Percentiles rank a stretch among this genome's conserved stretches.
These are phyloP conservation scores for Kazachstania taianensis DNA, from an alignment of 805 yeast genomes.

Conservation along the genomic window DNA sequence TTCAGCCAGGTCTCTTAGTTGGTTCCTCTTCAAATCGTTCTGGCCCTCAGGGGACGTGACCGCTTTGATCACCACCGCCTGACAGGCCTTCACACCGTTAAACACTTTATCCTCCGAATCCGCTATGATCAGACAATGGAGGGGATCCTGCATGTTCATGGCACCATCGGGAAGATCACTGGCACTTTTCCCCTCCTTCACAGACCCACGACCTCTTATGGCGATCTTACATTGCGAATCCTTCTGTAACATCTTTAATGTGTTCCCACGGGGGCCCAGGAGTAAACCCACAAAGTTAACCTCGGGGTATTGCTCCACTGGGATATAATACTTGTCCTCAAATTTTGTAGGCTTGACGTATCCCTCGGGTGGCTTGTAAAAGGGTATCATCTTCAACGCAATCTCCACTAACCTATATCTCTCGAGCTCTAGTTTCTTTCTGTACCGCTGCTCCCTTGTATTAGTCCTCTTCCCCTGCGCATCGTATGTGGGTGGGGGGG, in stretches of 20 bases:
- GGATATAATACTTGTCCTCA: conserved; percentile 74
- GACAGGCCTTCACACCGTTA: conserved; percentile 63
- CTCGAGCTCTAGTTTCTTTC: conserved; percentile 60
- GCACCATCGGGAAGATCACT: conserved; percentile 38
- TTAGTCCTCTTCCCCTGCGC: conserved; percentile 71
- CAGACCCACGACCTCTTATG: conserved; percentile 92
- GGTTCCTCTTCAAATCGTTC: conserved; percentile 83
- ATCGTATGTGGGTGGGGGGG: conserved; percentile 92
- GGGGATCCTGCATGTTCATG: conserved; percentile 61
- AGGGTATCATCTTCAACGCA: conserved; percentile 63
- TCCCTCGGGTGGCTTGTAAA: conserved; percentile 70
- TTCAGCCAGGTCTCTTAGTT: conserved; percentile 83
- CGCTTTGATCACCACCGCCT: conserved; percentile 71
- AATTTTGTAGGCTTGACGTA: conserved; percentile 64
- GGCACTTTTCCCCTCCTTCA: conserved; percentile 74
- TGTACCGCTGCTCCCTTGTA: conserved; percentile 64
- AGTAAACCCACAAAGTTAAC: conserved; percentile 86
- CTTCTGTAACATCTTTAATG: conserved; percentile 67
- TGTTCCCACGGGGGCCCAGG: conserved; percentile 93
- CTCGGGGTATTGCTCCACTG: conserved; percentile 78
- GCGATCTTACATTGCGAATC: conserved; percentile 85
- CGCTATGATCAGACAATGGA: conserved; percentile 81
- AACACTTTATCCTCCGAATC: conserved; percentile 70
- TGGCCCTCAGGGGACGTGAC: conserved; percentile 87
- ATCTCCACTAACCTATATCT: conserved; percentile 67